Percentiles rank a stretch among this genome's conserved stretches.
phyloP scores from a whole-genome alignment of 2,329 filamentous ascomycete genomes.

The Fusarium tupiense region DNA sequence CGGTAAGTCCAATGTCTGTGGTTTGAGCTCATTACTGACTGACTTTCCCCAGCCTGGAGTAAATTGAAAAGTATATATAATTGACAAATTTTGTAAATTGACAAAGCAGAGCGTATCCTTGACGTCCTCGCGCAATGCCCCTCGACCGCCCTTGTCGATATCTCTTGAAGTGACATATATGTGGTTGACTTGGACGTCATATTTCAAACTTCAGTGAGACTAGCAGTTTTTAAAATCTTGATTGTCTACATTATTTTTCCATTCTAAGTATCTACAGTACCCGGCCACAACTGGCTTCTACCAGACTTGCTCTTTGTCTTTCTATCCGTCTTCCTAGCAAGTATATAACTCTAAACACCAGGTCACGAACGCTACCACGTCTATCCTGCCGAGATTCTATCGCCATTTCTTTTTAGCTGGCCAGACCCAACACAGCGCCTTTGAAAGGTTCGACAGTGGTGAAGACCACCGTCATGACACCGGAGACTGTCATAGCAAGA shows the following conservation, averaged over 20 bases:
- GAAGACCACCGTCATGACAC: constrained; percentile 65
- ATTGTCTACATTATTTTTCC: constrained; percentile 4
- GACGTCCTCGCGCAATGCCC: background rate
- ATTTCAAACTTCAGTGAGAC: background rate
- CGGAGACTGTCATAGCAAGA: constrained; percentile 66
- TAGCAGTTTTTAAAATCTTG: background rate
- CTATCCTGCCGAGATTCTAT: background rate
- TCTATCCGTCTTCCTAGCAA: constrained; percentile 22
- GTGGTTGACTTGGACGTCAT: background rate
- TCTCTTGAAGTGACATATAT: constrained; percentile 8
- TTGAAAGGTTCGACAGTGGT: constrained; percentile 60
- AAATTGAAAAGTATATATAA: constrained; percentile 27
- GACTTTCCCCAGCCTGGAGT: constrained; percentile 26
- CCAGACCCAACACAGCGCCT: constrained; percentile 48
- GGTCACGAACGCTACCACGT: constrained; percentile 4
- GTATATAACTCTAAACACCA: constrained; percentile 32
- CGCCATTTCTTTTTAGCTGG: constrained; percentile 38
- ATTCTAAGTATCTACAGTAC: constrained; percentile 27
- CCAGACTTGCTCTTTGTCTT: constrained; percentile 10
- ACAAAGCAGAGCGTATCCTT: constrained; percentile 28
- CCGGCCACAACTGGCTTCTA: background rate
- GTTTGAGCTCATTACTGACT: background rate
- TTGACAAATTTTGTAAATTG: constrained; percentile 24
- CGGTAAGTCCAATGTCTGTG: constrained; percentile 67
- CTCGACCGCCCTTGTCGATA: background rate